A percentile compares a stretch with the other conserved stretches of the same genome.
phyloP scores from a whole-genome alignment of 1,139 yeast species.

The Protomyces gravidus region DNA sequence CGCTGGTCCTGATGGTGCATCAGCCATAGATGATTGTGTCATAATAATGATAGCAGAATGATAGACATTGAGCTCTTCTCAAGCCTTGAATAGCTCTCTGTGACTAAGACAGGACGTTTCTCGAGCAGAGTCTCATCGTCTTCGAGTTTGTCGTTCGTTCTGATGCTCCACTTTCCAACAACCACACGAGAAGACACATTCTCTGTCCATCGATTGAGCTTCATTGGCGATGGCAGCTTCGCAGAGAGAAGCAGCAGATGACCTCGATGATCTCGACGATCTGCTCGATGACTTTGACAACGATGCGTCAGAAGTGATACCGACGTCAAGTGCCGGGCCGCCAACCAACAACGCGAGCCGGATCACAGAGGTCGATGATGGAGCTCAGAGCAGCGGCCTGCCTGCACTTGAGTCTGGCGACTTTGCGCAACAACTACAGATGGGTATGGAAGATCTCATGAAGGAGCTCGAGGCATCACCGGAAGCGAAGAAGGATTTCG shows the following conservation, averaged over 20 bases:
- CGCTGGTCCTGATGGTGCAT: too few relatives aligned
- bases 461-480: constrained; percentile 62
- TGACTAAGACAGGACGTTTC: too few relatives aligned
- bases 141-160: too few relatives aligned
- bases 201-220: too few relatives aligned
- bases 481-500: constrained; percentile 56
- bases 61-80: too few relatives aligned
- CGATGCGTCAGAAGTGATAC: constrained; percentile 12
- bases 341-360: not conserved
- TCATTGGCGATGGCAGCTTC: constrained; percentile 2
- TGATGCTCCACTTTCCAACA: not conserved
- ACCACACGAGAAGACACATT: too few relatives aligned
- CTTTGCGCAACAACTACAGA: constrained; percentile 43
- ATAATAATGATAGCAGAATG: too few relatives aligned
- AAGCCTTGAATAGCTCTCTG: not conserved
- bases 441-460: constrained; percentile 47
- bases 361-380: not conserved
- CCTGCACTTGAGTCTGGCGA: constrained; percentile 38
- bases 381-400: constrained; percentile 2
- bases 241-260: constrained; percentile 16
- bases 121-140: too few relatives aligned
- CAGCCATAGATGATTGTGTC: too few relatives aligned
- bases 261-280: constrained; percentile 34
- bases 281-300: constrained; percentile 28
- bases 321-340: constrained; percentile 14